phyloP scores from a whole-genome alignment of 2,329 filamentous ascomycete genomes.

The Apiospora hydei region DNA sequence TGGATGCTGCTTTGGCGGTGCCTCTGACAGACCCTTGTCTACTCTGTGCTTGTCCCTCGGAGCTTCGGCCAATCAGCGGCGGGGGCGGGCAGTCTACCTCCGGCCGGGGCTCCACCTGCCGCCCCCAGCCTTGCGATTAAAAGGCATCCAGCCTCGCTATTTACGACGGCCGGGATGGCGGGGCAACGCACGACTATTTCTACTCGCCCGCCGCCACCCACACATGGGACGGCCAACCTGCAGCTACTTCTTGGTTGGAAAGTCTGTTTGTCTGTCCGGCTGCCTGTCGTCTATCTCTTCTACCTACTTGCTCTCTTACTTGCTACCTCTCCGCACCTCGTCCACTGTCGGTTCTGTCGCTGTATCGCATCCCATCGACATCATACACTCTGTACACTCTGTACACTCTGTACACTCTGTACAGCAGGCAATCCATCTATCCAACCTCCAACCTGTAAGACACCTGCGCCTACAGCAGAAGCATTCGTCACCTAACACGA shows the following conservation, averaged over 20 bases:
- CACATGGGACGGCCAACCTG: conserved; percentile 7
- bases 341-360: background rate
- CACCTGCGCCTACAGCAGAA: background rate
- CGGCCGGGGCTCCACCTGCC: background rate
- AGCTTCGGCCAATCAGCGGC: background rate
- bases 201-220: conserved; percentile 9
- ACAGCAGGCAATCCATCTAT: background rate
- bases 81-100: background rate
- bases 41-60: background rate
- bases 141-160: conserved; percentile 36
- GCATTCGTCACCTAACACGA: background rate
- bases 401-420: too few relatives aligned
- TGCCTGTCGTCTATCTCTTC: background rate
- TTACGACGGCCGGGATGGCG: conserved; percentile 40
- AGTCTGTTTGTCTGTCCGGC: background rate
- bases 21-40: conserved; percentile 6
- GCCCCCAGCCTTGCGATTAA: conserved; percentile 7
- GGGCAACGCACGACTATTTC: conserved; percentile 40
- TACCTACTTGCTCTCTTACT: too few relatives aligned
- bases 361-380: too few relatives aligned
- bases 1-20: background rate
- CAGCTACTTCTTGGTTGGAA: background rate
- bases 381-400: too few relatives aligned
- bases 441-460: background rate
- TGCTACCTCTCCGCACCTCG: too few relatives aligned